Evolutionary conservation across 2,329 filamentous ascomycete species (phyloP).

Genomic region (Aspergillus sp.): DNA sequence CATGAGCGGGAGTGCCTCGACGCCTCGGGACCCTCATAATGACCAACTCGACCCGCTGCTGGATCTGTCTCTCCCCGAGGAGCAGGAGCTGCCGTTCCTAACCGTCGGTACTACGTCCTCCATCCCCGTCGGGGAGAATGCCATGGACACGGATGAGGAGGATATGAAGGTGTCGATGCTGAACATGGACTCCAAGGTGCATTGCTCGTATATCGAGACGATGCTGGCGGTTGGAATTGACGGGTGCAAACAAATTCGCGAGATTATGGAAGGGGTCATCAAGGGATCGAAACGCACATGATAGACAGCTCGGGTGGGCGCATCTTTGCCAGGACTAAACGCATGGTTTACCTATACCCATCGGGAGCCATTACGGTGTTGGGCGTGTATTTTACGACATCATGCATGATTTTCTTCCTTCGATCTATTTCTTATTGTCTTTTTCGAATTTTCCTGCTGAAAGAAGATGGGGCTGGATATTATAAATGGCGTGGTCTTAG

Average conservation of each 20-base stretch:
- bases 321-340: slow-evolving; percentile 2
- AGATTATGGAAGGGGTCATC: slow-evolving; percentile 77
- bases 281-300: slow-evolving; percentile 14
- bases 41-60: slow-evolving; percentile 44
- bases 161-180: slow-evolving; percentile 67
- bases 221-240: slow-evolving; percentile 93
- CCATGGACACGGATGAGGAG: slow-evolving; percentile 45
- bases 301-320: slow-evolving; percentile 7
- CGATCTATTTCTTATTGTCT: not conserved
- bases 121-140: slow-evolving; percentile 53
- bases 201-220: slow-evolving; percentile 73
- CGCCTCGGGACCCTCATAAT: slow-evolving; percentile 36
- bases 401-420: not conserved
- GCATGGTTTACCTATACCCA: slow-evolving; percentile 14
- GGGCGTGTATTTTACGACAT: not conserved
- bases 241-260: slow-evolving; percentile 81
- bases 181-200: slow-evolving; percentile 85
- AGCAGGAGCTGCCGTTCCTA: slow-evolving; percentile 79
- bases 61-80: slow-evolving; percentile 44
- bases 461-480: not conserved
- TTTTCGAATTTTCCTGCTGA: too few relatives aligned
- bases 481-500: not conserved
- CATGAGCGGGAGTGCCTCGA: slow-evolving; percentile 50
- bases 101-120: slow-evolving; percentile 69
- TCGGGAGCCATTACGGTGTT: slow-evolving; percentile 12